Evolutionary conservation across 2,329 filamentous ascomycete species (phyloP).

Genomic region (Sclerotinia spermophila): DNA sequence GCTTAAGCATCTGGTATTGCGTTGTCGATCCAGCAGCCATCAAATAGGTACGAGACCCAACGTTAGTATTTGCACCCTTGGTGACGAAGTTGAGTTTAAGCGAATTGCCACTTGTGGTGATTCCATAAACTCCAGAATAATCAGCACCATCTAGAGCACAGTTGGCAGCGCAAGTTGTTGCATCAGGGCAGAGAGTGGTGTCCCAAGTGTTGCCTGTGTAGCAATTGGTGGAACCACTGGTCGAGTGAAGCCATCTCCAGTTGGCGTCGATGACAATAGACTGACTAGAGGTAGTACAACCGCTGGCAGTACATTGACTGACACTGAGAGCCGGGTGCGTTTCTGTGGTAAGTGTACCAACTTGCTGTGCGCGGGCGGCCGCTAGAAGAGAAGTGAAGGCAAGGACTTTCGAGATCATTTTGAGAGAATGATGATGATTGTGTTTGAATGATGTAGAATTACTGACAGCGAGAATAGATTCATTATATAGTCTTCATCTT

Average conservation of each 20-base stretch:
- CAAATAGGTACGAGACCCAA: conserved; percentile 60
- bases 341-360: conserved; percentile 46
- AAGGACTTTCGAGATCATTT: conserved; percentile 37
- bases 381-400: conserved; percentile 45
- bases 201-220: conserved; percentile 45
- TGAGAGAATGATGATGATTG: conserved; percentile 23
- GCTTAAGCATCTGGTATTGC: conserved; percentile 63
- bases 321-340: conserved; percentile 51
- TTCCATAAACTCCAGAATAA: conserved; percentile 51
- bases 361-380: conserved; percentile 46
- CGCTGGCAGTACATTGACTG: conserved; percentile 47
- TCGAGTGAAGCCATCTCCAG: conserved; percentile 56
- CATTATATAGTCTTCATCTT: conserved; percentile 28
- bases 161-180: conserved; percentile 45
- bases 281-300: conserved; percentile 47
- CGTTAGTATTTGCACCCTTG: conserved; percentile 43
- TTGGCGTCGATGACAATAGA: conserved; percentile 54
- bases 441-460: background rate
- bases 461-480: conserved; percentile 12
- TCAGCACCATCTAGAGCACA: conserved; percentile 55
- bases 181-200: conserved; percentile 43
- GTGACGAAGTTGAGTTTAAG: conserved; percentile 58
- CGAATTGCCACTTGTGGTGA: conserved; percentile 50
- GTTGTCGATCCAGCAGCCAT: conserved; percentile 52
- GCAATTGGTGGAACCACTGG: conserved; percentile 42